Base-by-base conservation (phyloP, 371 early-diverging fungal genomes). In the Capniomyces stellatus region DNA sequence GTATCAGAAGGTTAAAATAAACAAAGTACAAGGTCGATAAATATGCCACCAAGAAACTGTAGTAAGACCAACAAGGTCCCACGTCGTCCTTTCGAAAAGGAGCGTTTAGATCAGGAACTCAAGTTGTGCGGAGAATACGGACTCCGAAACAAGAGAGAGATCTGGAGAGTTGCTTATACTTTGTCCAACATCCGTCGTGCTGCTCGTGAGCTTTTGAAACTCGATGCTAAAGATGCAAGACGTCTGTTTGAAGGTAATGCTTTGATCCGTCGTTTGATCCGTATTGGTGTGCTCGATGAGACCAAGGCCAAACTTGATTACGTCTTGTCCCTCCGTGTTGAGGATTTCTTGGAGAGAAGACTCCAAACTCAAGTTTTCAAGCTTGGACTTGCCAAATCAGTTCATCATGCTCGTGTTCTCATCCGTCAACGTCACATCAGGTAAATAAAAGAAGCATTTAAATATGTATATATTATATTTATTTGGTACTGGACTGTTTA, bases 291-390 rank as follows among this genome's bases (percentile, higher is more conserved):
- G 70, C 82, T 99, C 65, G 89, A 89, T 71, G 94, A 94, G 72
- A 71, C 80, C 72, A 94, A 89, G 76, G 87, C 89, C 75, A 89
- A 91, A 81, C 87, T 99, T 67, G 98, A 98, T 81, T 96, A 95
- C 80, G 96, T 97, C 59, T 75, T 99, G 61, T 93, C 91, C 66
- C 82, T 99, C 58, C 92, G 92, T 77, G 81, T 96, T 67, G 93
- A 93, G 75, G 89, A 94, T 70, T 98, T 99, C 77, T 79, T 99
- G 78, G 97, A 98, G 76, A 87, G 99, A 66, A 88, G 99, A 67
- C 88, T 99, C 62, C 99, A 99, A 78, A 93, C 96, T 66, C 93
- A 92, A 79, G 98, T 99, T 60, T 94, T 92, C 87, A 91, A 92
- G 83, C 78, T 85, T 55, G 98, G 99, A 59, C 77, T 99, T 57